Conservation (phyloP, 2,329 filamentous ascomycete species). For the Hypoxylon sp. region DNA sequence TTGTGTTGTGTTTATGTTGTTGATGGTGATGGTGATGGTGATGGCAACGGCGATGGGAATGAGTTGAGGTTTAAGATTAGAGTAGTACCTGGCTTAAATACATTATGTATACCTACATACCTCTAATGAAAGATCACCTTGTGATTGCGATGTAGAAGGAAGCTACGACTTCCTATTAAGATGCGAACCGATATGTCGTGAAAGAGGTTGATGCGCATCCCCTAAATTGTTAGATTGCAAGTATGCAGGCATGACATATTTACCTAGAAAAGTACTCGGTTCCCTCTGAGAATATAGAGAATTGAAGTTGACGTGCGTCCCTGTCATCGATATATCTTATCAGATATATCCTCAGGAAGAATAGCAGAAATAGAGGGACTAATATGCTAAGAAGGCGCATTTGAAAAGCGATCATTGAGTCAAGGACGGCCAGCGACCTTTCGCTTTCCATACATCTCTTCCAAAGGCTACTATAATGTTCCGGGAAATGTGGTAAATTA, state of each 20-base stretch:
- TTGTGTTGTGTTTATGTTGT: no score
- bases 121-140: neutral
- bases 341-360: constrained; percentile 39
- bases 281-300: neutral
- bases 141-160: neutral
- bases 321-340: constrained; percentile 22
- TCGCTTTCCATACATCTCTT: constrained; percentile 28
- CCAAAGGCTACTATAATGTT: constrained; percentile 28
- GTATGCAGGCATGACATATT: neutral
- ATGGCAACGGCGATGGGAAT: neutral
- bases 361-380: constrained; percentile 37
- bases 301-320: neutral
- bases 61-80: neutral
- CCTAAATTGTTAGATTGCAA: neutral
- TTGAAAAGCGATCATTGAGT: constrained; percentile 42
- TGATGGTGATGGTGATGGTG: neutral
- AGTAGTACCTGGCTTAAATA: neutral
- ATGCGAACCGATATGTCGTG: neutral
- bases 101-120: no score
- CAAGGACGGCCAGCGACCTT: constrained; percentile 34
- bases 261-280: constrained; percentile 1
- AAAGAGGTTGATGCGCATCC: neutral
- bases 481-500: constrained; percentile 35
- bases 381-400: constrained; percentile 44
- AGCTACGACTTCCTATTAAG: neutral